Conservation (phyloP, 306 rosid species). For the Sophora flavescens region DNA sequence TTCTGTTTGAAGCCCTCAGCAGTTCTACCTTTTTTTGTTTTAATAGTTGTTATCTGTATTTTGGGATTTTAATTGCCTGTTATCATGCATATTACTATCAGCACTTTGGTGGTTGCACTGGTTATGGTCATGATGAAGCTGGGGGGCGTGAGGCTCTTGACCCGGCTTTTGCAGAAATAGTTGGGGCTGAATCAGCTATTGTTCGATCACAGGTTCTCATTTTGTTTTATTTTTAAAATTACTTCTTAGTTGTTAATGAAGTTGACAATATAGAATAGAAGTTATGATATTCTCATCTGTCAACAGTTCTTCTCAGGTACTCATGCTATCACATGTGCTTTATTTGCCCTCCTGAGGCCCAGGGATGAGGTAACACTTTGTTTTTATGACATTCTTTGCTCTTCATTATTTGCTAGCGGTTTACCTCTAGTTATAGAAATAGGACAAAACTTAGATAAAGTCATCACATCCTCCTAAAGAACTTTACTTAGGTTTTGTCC, state of each 20-base stretch:
- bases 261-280: not conserved
- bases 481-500: not conserved
- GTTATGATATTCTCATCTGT: constrained; percentile 42
- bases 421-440: not conserved
- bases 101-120: constrained; percentile 95
- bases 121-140: constrained; percentile 98
- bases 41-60: constrained; percentile 2
- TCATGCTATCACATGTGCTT: constrained; percentile 93
- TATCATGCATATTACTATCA: constrained; percentile 47
- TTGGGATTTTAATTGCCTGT: constrained; percentile 16
- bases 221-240: constrained; percentile 9
- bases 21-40: not conserved
- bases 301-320: constrained; percentile 98
- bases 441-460: not conserved
- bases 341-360: constrained; percentile 84
- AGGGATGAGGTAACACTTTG: constrained; percentile 85
- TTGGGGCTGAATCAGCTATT: constrained; percentile 92
- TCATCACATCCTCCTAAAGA: not conserved
- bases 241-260: constrained; percentile 15
- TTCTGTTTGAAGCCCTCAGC: constrained; percentile 4
- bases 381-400: constrained; percentile 29
- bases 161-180: constrained; percentile 86
- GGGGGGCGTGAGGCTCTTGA: constrained; percentile 98
- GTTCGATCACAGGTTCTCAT: constrained; percentile 88
- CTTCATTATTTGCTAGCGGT: constrained; percentile 31